Conservation (phyloP, 495 filamentous ascomycete genomes). For the Neurospora sp. region DNA sequence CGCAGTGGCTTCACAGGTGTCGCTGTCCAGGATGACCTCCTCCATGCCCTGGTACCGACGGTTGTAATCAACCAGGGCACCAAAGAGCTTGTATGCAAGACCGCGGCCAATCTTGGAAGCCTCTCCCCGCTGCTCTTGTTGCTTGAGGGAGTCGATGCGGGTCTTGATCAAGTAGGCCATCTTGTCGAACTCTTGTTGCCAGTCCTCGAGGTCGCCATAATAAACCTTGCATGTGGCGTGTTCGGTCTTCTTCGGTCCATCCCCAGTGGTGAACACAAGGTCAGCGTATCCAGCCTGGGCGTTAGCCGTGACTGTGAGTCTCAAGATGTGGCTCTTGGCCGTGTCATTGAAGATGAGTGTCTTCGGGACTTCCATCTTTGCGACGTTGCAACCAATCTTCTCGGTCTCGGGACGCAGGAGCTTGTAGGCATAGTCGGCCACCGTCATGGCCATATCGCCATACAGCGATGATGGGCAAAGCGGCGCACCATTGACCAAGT, state of each 20-base stretch:
- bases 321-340: conserved; percentile 41
- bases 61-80: conserved; percentile 61
- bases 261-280: conserved; percentile 31
- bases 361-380: conserved; percentile 59
- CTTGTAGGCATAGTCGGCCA: conserved; percentile 58
- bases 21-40: conserved; percentile 66
- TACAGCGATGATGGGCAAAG: conserved; percentile 53
- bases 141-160: conserved; percentile 41
- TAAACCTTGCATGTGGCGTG: conserved; percentile 44
- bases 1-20: conserved; percentile 60
- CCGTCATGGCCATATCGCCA: conserved; percentile 67
- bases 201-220: conserved; percentile 35
- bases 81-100: conserved; percentile 71
- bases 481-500: conserved; percentile 55
- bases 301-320: conserved; percentile 32
- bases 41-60: conserved; percentile 60
- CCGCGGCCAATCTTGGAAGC: conserved; percentile 54
- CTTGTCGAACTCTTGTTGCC: conserved; percentile 45
- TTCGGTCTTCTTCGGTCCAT: conserved; percentile 31
- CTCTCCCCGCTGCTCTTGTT: conserved; percentile 38
- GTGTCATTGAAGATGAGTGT: conserved; percentile 52
- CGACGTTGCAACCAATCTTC: conserved; percentile 49
- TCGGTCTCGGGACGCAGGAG: conserved; percentile 43
- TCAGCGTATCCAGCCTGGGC: conserved; percentile 28
- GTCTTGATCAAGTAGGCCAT: conserved; percentile 45